Conservation (phyloP, 2,329 filamentous ascomycete species). For the Thielaviopsis populi region DNA sequence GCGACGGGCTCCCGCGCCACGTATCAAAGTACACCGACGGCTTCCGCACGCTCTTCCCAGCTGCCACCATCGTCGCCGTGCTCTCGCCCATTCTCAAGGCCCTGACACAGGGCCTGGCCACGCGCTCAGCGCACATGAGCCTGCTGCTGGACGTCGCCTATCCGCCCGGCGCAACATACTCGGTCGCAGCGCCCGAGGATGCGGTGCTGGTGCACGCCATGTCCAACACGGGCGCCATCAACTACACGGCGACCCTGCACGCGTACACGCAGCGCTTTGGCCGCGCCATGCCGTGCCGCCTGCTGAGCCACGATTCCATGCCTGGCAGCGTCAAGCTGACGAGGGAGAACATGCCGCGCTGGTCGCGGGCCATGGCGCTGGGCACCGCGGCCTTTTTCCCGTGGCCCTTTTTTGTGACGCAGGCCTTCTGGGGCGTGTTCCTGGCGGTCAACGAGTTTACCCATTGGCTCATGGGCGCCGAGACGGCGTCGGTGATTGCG, state of each 20-base stretch:
- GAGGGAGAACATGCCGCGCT: conserved; percentile 31
- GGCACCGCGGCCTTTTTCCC: conserved; percentile 33
- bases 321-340: conserved; percentile 33
- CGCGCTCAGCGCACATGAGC: conserved; percentile 31
- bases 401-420: conserved; percentile 35
- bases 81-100: conserved; percentile 33
- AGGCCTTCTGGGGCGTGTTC: conserved; percentile 32
- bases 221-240: conserved; percentile 44
- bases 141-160: conserved; percentile 31
- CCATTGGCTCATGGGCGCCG: conserved; percentile 26
- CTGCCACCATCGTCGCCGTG: conserved; percentile 35
- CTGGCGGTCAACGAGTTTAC: conserved; percentile 25
- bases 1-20: conserved; percentile 39
- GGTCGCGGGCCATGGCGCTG: conserved; percentile 39
- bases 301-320: conserved; percentile 38
- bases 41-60: conserved; percentile 36
- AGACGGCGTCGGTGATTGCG: conserved; percentile 29
- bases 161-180: conserved; percentile 14
- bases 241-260: conserved; percentile 34
- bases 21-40: conserved; percentile 40
- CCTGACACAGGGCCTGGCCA: conserved; percentile 29
- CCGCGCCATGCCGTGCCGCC: conserved; percentile 31
- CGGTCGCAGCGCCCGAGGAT: conserved; percentile 21
- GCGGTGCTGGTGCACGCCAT: conserved; percentile 37
- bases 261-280: conserved; percentile 29